phyloP scores from a whole-genome alignment of 257 asterid genomes.

The Solanum etuberosum region DNA sequence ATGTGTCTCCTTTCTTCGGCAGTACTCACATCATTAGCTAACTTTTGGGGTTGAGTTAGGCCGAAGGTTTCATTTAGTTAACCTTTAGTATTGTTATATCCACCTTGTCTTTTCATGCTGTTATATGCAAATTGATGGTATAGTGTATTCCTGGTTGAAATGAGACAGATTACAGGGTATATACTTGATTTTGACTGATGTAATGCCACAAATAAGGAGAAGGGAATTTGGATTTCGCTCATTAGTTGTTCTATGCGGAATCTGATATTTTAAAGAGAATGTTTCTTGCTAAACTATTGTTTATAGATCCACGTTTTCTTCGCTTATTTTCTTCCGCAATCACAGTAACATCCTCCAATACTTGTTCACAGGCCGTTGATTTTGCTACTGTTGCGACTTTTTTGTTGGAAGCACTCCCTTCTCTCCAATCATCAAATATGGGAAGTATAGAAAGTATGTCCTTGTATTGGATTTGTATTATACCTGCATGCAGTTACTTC shows the following conservation, averaged over 20 bases:
- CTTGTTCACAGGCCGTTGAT: constrained; percentile 58
- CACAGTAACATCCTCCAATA: not conserved
- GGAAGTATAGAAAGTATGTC: constrained; percentile 41
- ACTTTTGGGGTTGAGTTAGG: not conserved
- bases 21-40: not conserved
- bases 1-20: not conserved
- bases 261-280: not conserved
- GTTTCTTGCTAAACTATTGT: not conserved
- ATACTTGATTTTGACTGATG: not conserved
- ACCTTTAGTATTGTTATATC: not conserved
- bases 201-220: not conserved
- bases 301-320: not conserved
- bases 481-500: not conserved
- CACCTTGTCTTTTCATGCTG: not conserved
- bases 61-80: not conserved
- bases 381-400: constrained; percentile 63
- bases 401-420: constrained; percentile 76
- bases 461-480: constrained; percentile 1
- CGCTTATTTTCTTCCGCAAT: not conserved
- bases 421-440: constrained; percentile 38
- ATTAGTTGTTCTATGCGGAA: not conserved
- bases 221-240: not conserved
- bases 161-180: not conserved
- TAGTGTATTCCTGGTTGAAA: not conserved
- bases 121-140: not conserved